Evolutionary conservation across 2,329 filamentous ascomycete genomes (phyloP), one percentile per base, ranked within the genome.

Genomic region (Cordyceps fumosorosea): DNA sequence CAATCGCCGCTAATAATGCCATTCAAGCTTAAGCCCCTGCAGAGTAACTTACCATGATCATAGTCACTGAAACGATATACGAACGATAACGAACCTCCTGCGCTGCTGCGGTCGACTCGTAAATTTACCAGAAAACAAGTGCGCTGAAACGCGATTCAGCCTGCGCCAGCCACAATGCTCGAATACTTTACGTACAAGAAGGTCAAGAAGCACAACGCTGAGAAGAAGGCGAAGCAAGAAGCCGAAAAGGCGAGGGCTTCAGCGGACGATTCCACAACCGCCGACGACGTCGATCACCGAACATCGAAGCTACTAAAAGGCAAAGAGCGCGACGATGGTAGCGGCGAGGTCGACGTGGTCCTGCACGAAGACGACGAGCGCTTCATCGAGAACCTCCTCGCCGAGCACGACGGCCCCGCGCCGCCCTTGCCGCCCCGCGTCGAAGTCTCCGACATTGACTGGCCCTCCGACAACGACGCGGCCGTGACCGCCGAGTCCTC

Each of bases 181-280:
- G 84, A 88, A 72, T 87, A 84, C 72, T 82, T 88, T 66, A 75
- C 78, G 42, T 83, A 81, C 76, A 87, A 83, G 71, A 88, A 86
- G 71, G 75, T 80, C 69, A 87, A 86, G 75, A 85, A 87, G 73
- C 75, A 82, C 70, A 80, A 77, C 67, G 79, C 76, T 2, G 78
- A 84, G 63, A 82, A 84, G 64, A 74, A 73, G 18, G 72, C 71
- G 32, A 68, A 71, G 52, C 67, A 71, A 24, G 65, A 71, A 8
- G 65, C 64, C 11, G 66, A 67, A 14, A 67, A 67, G 14, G 67
- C 65, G 32, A 65, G 69, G 29, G 64, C 70, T 58, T 64, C 65
- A 45, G 67, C 67, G 14, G 63, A 65, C 22, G 60, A 62, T 48
- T 66, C 74, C 14, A 67, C 72, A 14, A 64, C 61, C 0, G 68